phyloP scores from a whole-genome alignment of 805 yeast species.

The Candida montana region DNA sequence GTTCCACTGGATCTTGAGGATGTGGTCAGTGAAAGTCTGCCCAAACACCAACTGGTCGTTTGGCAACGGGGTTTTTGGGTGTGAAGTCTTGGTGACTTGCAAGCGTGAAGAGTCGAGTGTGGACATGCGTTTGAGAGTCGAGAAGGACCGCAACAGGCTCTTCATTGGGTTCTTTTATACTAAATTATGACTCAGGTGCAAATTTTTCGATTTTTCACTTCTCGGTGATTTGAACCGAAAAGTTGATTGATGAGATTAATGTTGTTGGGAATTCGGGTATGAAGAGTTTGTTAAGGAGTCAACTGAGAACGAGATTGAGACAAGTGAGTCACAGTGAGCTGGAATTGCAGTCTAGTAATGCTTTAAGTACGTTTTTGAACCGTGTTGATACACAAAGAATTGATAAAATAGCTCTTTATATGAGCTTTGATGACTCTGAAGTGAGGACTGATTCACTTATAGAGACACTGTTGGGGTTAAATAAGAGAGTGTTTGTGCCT shows the following conservation, averaged over 20 bases:
- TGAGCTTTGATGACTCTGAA: conserved; percentile 75
- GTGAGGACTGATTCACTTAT: conserved; percentile 56
- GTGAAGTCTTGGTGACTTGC: conserved; percentile 37
- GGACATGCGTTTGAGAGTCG: conserved; percentile 4
- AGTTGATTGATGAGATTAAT: too few relatives aligned
- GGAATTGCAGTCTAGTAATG: conserved; percentile 22
- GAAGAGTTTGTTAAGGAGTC: not conserved
- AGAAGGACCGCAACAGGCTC: not conserved
- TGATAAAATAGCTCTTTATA: conserved; percentile 53
- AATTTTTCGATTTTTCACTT: too few relatives aligned
- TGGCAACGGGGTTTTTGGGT: conserved; percentile 52
- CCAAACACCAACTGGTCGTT: conserved; percentile 67
- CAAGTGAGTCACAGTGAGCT: conserved; percentile 15
- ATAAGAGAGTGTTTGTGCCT: conserved; percentile 56
- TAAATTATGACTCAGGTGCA: too few relatives aligned
- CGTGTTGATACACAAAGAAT: conserved; percentile 36
- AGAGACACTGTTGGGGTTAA: conserved; percentile 40
- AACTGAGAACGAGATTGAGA: not conserved
- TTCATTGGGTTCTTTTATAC: too few relatives aligned
- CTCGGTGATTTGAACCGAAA: not conserved
- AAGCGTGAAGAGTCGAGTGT: conserved; percentile 51
- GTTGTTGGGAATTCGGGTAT: not conserved
- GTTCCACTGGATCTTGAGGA: conserved; percentile 84
- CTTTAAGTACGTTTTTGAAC: conserved; percentile 14
- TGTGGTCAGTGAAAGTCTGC: conserved; percentile 77